Evolutionary conservation across 2,329 filamentous ascomycete genomes (phyloP).

Genomic region (Paraconiothyrium brasiliense): DNA sequence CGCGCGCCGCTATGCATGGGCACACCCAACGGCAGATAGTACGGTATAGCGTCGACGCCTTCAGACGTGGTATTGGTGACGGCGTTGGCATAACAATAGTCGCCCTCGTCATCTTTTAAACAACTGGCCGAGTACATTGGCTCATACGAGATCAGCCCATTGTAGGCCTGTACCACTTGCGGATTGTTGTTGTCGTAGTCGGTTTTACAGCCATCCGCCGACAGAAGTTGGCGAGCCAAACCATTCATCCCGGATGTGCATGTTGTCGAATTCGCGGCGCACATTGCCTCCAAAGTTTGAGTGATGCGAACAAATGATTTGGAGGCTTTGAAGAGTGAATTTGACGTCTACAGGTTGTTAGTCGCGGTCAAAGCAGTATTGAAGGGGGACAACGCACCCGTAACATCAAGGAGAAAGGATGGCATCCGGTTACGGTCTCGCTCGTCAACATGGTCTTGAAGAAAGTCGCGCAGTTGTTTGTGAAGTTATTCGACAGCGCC

Average conservation of each 20-base stretch:
- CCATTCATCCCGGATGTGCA: constrained; percentile 73
- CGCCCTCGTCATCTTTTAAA: constrained; percentile 71
- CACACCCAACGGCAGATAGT: constrained; percentile 84
- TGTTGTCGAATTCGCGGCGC: constrained; percentile 69
- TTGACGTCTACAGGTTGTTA: constrained; percentile 71
- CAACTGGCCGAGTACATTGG: constrained; percentile 84
- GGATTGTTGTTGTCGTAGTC: constrained; percentile 76
- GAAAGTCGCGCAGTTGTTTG: constrained; percentile 69
- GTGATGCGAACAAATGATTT: constrained; percentile 77
- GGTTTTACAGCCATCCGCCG: constrained; percentile 70
- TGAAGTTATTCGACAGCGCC: constrained; percentile 63
- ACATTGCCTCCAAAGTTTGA: constrained; percentile 80
- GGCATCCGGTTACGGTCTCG: constrained; percentile 74
- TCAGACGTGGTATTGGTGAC: constrained; percentile 77
- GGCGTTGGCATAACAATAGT: constrained; percentile 83
- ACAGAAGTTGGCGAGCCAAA: constrained; percentile 72
- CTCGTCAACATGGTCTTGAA: constrained; percentile 73
- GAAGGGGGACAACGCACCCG: constrained; percentile 64
- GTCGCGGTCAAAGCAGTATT: constrained; percentile 5
- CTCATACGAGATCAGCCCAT: constrained; percentile 79
- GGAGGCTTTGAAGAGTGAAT: constrained; percentile 81
- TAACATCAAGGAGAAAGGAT: constrained; percentile 85
- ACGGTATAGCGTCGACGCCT: constrained; percentile 76
- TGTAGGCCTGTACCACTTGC: constrained; percentile 76
- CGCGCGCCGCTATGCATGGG: constrained; percentile 70